Conservation (phyloP, 2,329 filamentous ascomycete species). For the Exophiala oligosperma region DNA sequence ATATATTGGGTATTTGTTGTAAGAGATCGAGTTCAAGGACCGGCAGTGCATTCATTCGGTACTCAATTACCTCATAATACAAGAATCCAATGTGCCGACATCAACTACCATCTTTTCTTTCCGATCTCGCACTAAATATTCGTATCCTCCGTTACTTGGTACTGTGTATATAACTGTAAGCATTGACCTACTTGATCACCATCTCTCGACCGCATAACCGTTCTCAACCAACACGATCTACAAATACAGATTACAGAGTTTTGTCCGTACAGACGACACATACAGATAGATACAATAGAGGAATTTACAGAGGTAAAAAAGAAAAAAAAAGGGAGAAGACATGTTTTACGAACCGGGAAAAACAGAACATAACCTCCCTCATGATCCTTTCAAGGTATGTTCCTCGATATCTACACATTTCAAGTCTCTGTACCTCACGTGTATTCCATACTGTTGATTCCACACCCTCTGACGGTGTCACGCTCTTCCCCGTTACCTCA, state of each 20-base stretch:
- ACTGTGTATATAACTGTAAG: too few relatives aligned
- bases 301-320: too few relatives aligned
- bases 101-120: not conserved
- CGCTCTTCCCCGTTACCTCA: too few relatives aligned
- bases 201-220: too few relatives aligned
- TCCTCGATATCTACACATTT: too few relatives aligned
- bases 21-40: too few relatives aligned
- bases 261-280: not conserved
- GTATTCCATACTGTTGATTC: not conserved
- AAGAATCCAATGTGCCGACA: not conserved
- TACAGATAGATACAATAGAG: not conserved
- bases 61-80: not conserved
- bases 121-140: too few relatives aligned
- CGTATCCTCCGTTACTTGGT: too few relatives aligned
- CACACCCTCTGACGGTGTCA: not conserved
- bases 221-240: not conserved
- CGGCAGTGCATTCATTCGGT: not conserved
- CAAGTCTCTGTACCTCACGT: too few relatives aligned
- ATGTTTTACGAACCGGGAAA: constrained; percentile 55
- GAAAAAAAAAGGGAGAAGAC: too few relatives aligned
- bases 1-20: too few relatives aligned
- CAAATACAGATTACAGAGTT: not conserved
- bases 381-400: constrained; percentile 56
- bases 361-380: constrained; percentile 52
- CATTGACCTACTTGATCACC: too few relatives aligned